phyloP scores from a whole-genome alignment of 495 filamentous ascomycete genomes.

The Chlorociboria aeruginascens region DNA sequence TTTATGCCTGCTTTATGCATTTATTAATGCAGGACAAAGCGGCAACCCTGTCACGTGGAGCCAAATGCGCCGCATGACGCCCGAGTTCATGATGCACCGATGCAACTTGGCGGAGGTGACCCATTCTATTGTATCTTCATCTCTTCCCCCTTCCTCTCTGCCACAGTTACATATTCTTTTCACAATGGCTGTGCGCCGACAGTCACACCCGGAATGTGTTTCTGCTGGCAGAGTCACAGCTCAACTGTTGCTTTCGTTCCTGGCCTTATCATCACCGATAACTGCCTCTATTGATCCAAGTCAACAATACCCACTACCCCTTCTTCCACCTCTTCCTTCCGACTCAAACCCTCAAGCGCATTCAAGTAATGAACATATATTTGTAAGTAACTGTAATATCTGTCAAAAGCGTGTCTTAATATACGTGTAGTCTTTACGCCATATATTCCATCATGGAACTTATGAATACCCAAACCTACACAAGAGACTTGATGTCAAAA shows the following conservation, averaged over 20 bases:
- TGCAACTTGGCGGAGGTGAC: background rate
- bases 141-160: background rate
- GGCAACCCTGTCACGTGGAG: background rate
- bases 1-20: too few relatives aligned
- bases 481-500: conserved; percentile 54
- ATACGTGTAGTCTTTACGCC: conserved; percentile 55
- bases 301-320: conserved; percentile 12
- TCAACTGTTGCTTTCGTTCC: conserved; percentile 45
- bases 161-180: background rate
- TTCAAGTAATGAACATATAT: conserved; percentile 28
- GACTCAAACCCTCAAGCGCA: conserved; percentile 17
- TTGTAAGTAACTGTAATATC: conserved; percentile 1
- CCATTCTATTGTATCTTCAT: background rate
- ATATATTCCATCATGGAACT: conserved; percentile 84
- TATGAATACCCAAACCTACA: conserved; percentile 61
- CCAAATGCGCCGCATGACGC: background rate
- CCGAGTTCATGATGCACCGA: too few relatives aligned
- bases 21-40: too few relatives aligned
- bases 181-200: conserved; percentile 8
- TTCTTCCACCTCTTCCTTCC: conserved; percentile 10
- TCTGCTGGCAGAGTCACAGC: conserved; percentile 48
- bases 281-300: conserved; percentile 8
- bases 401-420: background rate
- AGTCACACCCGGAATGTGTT: conserved; percentile 20
- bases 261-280: conserved; percentile 14